Percentiles rank a stretch among this genome's conserved stretches.
Evolutionary conservation across 305 asterid species (phyloP).

Genomic region (Striga hermonthica): DNA sequence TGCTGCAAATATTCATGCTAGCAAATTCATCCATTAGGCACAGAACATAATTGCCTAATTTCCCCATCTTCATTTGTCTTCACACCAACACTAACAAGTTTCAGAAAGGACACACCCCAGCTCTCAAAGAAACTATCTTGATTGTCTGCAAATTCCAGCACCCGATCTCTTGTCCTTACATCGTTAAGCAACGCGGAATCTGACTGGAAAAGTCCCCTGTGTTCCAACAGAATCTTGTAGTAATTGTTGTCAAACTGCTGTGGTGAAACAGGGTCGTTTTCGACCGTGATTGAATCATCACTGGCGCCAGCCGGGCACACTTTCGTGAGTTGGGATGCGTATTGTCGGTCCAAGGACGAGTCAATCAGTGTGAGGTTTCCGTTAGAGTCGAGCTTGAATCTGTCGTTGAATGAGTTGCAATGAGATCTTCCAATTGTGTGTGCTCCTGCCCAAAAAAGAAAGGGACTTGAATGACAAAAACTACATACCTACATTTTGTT

Average conservation of each 20-base stretch:
- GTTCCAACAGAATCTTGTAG: slow-evolving; percentile 45
- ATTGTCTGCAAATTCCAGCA: slow-evolving; percentile 44
- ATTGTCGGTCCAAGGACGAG: slow-evolving; percentile 45
- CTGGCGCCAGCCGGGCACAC: slow-evolving; percentile 42
- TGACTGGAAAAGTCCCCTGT: slow-evolving; percentile 63
- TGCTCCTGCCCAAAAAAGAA: slow-evolving; percentile 48
- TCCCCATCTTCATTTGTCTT: slow-evolving; percentile 41
- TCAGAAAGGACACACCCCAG: slow-evolving; percentile 56
- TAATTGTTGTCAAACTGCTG: slow-evolving; percentile 55
- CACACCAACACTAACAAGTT: slow-evolving; percentile 53
- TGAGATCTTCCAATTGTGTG: slow-evolving; percentile 78
- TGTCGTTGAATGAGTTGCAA: slow-evolving; percentile 62
- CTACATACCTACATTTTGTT: neutral
- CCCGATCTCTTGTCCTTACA: slow-evolving; percentile 42
- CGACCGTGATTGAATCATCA: slow-evolving; percentile 39
- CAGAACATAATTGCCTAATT: slow-evolving; percentile 47
- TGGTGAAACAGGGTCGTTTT: slow-evolving; percentile 61
- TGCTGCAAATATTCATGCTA: neutral
- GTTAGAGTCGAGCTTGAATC: slow-evolving; percentile 48
- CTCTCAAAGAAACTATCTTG: slow-evolving; percentile 50
- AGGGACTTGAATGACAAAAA: neutral
- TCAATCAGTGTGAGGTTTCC: slow-evolving; percentile 55
- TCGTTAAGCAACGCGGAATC: slow-evolving; percentile 63
- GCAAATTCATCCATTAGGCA: slow-evolving; percentile 36
- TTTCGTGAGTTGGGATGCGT: slow-evolving; percentile 51